Evolutionary conservation across 1,284 basidiomycete species (phyloP).

Genomic region (Fistulina hepatica): DNA sequence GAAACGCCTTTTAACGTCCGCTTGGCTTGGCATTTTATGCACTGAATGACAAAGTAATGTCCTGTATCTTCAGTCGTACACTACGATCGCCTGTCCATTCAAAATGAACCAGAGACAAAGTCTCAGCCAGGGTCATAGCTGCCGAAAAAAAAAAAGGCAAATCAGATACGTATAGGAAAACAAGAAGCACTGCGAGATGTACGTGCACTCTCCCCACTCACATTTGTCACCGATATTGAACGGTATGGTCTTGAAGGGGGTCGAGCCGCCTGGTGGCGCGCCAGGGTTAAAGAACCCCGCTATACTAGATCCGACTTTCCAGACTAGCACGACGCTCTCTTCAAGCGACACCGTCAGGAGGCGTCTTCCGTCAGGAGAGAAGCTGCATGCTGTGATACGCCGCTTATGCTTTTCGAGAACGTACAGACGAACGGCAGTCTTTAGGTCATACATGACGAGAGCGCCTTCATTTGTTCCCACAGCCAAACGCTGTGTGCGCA

Average conservation of each 20-base stretch:
- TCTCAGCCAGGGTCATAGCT: slow-evolving; percentile 58
- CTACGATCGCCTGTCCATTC: slow-evolving; percentile 78
- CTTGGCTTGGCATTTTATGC: slow-evolving; percentile 41
- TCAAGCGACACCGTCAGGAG: slow-evolving; percentile 82
- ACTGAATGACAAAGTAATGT: slow-evolving; percentile 75
- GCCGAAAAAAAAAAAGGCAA: slow-evolving; percentile 28
- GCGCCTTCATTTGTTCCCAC: slow-evolving; percentile 93
- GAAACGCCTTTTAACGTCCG: no score
- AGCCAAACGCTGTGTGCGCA: slow-evolving; percentile 74
- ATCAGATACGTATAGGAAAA: not conserved
- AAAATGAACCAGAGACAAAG: slow-evolving; percentile 65
- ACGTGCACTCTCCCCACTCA: slow-evolving; percentile 20
- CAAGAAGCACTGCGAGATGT: not conserved
- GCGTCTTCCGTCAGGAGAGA: slow-evolving; percentile 87
- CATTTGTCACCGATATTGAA: slow-evolving; percentile 65
- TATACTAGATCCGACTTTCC: slow-evolving; percentile 85
- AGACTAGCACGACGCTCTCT: slow-evolving; percentile 73
- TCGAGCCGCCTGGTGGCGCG: slow-evolving; percentile 71
- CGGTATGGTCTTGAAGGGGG: slow-evolving; percentile 75
- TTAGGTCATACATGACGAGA: slow-evolving; percentile 93
- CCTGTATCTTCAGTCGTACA: slow-evolving; percentile 71
- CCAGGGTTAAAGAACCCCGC: slow-evolving; percentile 86
- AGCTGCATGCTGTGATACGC: slow-evolving; percentile 70
- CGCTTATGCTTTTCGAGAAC: slow-evolving; percentile 88
- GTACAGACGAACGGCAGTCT: slow-evolving; percentile 90